phyloP scores from a whole-genome alignment of 176 grass and related monocot species.

The Oryza longistaminata region DNA sequence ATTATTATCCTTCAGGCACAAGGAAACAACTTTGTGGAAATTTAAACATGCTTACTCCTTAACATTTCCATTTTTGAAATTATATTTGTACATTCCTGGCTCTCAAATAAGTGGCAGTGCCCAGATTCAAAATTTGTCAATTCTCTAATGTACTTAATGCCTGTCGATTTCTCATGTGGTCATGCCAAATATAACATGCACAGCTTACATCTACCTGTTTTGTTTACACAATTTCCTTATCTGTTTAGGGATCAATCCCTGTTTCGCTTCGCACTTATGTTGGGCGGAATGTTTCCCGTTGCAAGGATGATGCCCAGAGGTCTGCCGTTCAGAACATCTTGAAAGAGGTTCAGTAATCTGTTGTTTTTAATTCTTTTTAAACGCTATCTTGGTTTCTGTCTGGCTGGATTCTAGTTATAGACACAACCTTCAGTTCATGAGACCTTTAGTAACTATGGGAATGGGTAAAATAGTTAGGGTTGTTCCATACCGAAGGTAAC shows the following conservation, averaged over 20 bases:
- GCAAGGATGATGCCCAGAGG: conserved; percentile 84
- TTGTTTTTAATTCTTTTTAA: neutral
- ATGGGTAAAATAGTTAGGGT: neutral
- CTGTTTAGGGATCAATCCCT: conserved; percentile 65
- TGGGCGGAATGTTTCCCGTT: conserved; percentile 69
- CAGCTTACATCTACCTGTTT: conserved; percentile 16
- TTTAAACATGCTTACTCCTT: neutral
- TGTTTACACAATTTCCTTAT: conserved; percentile 26
- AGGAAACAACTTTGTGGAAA: neutral
- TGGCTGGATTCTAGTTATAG: conserved; percentile 4
- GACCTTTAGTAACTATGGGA: neutral
- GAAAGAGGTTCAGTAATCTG: conserved; percentile 68
- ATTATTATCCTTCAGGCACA: conserved; percentile 1
- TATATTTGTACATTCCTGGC: neutral
- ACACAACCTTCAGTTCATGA: neutral
- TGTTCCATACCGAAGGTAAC: neutral
- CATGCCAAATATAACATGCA: neutral
- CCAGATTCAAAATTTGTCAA: conserved; percentile 1
- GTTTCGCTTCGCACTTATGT: conserved; percentile 81
- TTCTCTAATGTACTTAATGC: conserved; percentile 11
- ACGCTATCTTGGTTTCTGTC: conserved; percentile 21
- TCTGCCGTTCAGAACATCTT: conserved; percentile 57
- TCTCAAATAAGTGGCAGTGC: neutral
- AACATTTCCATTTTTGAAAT: neutral
- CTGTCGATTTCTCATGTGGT: neutral